phyloP scores from a whole-genome alignment of 345 rosid genomes.

The Microcos paniculata region DNA sequence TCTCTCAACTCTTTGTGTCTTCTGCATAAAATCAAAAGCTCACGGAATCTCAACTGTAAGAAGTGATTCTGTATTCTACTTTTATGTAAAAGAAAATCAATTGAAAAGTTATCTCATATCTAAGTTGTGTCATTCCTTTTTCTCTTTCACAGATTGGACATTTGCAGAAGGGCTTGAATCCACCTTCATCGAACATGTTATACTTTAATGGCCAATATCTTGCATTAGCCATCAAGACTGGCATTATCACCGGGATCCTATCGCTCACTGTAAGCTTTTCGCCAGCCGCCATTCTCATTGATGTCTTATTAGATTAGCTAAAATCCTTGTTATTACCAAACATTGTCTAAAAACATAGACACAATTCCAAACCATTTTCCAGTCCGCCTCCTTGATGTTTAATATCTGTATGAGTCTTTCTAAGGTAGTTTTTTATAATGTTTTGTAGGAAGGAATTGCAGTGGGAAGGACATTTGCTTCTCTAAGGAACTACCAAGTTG shows the following conservation, averaged over 20 bases:
- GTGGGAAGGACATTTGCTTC: constrained; percentile 98
- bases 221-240: constrained; percentile 79
- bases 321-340: neutral
- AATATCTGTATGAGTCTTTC: neutral
- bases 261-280: constrained; percentile 77
- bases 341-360: neutral
- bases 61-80: neutral
- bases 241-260: constrained; percentile 81
- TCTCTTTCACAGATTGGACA: constrained; percentile 66
- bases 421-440: neutral
- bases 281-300: neutral
- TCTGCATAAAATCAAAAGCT: constrained; percentile 57
- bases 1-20: constrained; percentile 55
- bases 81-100: neutral
- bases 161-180: constrained; percentile 91
- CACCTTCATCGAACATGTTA: constrained; percentile 84
- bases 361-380: neutral
- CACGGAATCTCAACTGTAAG: constrained; percentile 75
- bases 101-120: neutral
- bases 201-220: constrained; percentile 56
- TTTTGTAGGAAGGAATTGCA: constrained; percentile 90
- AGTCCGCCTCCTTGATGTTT: neutral
- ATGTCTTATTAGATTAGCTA: neutral
- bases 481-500: constrained; percentile 81
- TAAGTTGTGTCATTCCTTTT: constrained; percentile 3